Evolutionary conservation across 164 flowering plant genomes (phyloP).

Genomic region (Tinospora cordifolia): DNA sequence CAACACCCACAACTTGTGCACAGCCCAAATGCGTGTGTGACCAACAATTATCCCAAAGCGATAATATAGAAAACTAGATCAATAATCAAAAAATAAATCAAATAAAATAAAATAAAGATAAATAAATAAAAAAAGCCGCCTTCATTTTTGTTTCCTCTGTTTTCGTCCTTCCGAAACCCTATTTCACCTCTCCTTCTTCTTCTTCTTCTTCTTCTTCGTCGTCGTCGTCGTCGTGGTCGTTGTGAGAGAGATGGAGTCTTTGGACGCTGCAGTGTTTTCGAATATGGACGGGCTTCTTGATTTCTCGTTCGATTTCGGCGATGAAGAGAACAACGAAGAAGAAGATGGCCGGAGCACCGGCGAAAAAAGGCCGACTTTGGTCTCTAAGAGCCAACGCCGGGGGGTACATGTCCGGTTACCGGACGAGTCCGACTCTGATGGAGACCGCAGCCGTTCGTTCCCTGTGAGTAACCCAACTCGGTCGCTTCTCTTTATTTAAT

Average conservation of each 20-base stretch:
- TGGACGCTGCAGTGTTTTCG: conserved; percentile 22
- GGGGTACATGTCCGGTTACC: conserved; percentile 5
- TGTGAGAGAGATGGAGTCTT: conserved; percentile 24
- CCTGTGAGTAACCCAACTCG: conserved; percentile 17
- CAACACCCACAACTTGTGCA: not conserved
- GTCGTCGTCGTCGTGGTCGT: not conserved
- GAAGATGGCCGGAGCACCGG: not conserved
- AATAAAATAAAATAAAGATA: no score
- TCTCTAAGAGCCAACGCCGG: not conserved
- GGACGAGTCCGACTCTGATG: conserved; percentile 10
- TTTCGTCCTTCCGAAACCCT: not conserved
- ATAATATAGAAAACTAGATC: not conserved
- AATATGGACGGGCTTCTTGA: conserved; percentile 38
- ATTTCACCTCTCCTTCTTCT: not conserved
- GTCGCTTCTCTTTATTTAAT: not conserved
- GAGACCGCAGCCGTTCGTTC: conserved; percentile 2
- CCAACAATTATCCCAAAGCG: not conserved
- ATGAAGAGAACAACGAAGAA: conserved; percentile 23
- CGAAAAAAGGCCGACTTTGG: not conserved
- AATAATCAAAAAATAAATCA: no score
- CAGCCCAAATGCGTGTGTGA: not conserved
- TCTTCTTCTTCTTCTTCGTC: not conserved
- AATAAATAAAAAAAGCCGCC: not conserved
- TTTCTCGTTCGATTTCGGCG: conserved; percentile 38
- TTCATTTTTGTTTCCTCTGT: not conserved